A percentile compares a stretch with the other conserved stretches of the same genome.
Evolutionary conservation across 805 yeast genomes (phyloP).

Genomic region (Candida stauntonica): DNA sequence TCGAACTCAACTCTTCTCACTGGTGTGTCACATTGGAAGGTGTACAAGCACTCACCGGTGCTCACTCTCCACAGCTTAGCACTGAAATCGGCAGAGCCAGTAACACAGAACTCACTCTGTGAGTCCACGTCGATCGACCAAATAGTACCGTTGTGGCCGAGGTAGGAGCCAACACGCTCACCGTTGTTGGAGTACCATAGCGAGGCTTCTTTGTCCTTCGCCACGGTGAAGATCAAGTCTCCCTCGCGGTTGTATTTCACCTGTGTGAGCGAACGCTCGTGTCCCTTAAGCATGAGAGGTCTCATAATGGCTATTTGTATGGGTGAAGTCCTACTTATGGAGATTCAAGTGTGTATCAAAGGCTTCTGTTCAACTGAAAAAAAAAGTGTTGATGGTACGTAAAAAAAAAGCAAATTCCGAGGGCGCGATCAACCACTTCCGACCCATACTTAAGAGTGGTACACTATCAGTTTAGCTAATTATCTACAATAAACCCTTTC

Average conservation of each 20-base stretch:
- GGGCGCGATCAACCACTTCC: neutral
- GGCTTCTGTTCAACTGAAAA: conserved; percentile 4
- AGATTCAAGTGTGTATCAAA: neutral
- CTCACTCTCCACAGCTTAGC: conserved; percentile 80
- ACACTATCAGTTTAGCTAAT: too few species aligned
- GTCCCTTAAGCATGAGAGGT: conserved; percentile 80
- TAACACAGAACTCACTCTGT: conserved; percentile 62
- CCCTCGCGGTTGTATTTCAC: conserved; percentile 95
- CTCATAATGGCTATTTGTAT: conserved; percentile 40
- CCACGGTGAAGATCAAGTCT: conserved; percentile 84
- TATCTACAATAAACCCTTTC: too few species aligned
- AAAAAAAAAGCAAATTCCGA: conserved; percentile 2
- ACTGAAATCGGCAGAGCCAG: conserved; percentile 89
- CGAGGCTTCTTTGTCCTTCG: conserved; percentile 85
- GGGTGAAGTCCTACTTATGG: neutral
- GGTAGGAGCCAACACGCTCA: conserved; percentile 91
- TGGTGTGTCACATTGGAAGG: conserved; percentile 78
- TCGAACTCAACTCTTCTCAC: conserved; percentile 86
- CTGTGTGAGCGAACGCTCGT: conserved; percentile 96
- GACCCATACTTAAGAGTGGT: too few species aligned
- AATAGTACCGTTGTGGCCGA: conserved; percentile 88
- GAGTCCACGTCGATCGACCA: conserved; percentile 89
- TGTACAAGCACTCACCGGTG: conserved; percentile 70
- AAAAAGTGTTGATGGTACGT: neutral
- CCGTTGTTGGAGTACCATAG: conserved; percentile 96